These are phyloP conservation scores for Termitomyces sp. DNA, from an alignment of 1,284 basidiomycete genomes.

Conservation along the genomic window DNA sequence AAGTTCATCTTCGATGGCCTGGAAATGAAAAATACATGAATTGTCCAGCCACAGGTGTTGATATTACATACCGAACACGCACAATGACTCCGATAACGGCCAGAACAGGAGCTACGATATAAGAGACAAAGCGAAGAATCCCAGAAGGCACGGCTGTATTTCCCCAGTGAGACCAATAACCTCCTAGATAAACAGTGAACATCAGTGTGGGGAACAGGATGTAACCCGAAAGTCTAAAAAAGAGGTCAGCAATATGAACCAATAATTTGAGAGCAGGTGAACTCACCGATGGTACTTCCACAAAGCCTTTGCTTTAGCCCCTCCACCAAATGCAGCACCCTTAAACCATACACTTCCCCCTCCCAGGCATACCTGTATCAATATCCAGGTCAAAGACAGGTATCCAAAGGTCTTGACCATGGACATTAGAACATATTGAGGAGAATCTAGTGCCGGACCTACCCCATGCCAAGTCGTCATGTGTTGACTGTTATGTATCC, in stretches of 20 bases:
- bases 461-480: slow-evolving; percentile 69
- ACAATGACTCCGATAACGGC: slow-evolving; percentile 34
- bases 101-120: slow-evolving; percentile 45
- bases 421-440: slow-evolving; percentile 3
- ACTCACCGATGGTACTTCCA: slow-evolving; percentile 74
- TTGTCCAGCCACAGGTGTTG: background rate
- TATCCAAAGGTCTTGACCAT: slow-evolving; percentile 51
- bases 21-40: background rate
- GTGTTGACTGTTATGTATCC: slow-evolving; percentile 39
- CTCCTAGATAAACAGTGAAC: slow-evolving; percentile 56
- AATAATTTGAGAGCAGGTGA: background rate
- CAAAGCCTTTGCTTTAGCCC: slow-evolving; percentile 56
- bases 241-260: slow-evolving; percentile 1
- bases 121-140: slow-evolving; percentile 48
- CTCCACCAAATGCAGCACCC: slow-evolving; percentile 60
- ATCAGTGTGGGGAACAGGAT: slow-evolving; percentile 51
- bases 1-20: slow-evolving; percentile 49
- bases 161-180: slow-evolving; percentile 59
- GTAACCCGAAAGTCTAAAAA: slow-evolving; percentile 58
- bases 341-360: slow-evolving; percentile 66
- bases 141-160: slow-evolving; percentile 29
- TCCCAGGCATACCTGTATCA: slow-evolving; percentile 51
- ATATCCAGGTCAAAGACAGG: slow-evolving; percentile 46
- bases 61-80: slow-evolving; percentile 38
- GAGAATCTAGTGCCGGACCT: slow-evolving; percentile 20